These are phyloP conservation scores for Lepidium didymum DNA, from an alignment of 345 rosid species.

Conservation along the genomic window DNA sequence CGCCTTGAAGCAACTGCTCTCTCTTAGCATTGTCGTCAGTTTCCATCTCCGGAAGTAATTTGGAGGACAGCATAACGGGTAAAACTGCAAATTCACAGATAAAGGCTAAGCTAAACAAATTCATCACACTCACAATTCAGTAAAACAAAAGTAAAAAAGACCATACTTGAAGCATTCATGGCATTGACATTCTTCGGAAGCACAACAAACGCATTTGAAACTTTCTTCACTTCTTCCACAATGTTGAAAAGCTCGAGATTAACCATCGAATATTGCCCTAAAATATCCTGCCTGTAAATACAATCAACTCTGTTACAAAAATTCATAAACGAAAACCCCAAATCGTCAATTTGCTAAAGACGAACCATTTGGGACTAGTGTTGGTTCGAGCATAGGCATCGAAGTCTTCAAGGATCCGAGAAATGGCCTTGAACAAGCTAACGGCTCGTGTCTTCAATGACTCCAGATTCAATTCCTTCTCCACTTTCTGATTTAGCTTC, in stretches of 20 bases:
- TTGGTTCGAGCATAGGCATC: conserved; percentile 68
- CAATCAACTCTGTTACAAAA: conserved; percentile 16
- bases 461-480: conserved; percentile 70
- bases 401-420: conserved; percentile 88
- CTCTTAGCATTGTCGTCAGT: conserved; percentile 67
- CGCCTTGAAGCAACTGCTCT: conserved; percentile 84
- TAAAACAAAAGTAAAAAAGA: neutral
- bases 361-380: conserved; percentile 77
- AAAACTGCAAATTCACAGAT: conserved; percentile 45
- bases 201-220: conserved; percentile 78
- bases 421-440: conserved; percentile 69
- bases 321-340: neutral
- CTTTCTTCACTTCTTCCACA: conserved; percentile 73
- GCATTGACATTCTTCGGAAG: conserved; percentile 90
- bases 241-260: conserved; percentile 92
- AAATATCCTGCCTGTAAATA: conserved; percentile 67
- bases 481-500: conserved; percentile 60
- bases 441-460: conserved; percentile 70
- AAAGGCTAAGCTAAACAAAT: neutral
- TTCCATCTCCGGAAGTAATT: conserved; percentile 94
- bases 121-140: neutral
- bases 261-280: conserved; percentile 89
- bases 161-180: conserved; percentile 66
- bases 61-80: conserved; percentile 93
- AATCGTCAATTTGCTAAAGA: neutral